phyloP scores from a whole-genome alignment of 2,329 filamentous ascomycete species.

The Fusarium brachygibbosum region DNA sequence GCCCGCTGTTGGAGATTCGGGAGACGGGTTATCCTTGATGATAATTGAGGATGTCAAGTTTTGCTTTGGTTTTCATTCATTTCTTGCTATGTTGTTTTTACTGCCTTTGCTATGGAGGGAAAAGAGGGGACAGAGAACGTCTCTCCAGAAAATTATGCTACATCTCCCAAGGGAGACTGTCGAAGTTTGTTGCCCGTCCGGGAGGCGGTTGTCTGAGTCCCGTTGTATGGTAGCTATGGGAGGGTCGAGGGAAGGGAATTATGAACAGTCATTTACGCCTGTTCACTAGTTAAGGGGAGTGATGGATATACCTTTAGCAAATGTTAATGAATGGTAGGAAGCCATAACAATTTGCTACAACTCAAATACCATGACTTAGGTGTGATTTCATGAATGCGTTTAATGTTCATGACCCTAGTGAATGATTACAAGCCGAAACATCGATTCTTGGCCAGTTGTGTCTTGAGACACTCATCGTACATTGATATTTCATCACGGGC shows the following conservation, averaged over 20 bases:
- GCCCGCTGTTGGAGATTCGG: slow-evolving; percentile 11
- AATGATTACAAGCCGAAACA: not conserved
- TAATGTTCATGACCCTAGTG: not conserved
- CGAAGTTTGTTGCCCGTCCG: not conserved
- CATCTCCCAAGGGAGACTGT: not conserved
- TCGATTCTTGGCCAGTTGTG: not conserved
- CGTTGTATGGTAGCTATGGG: slow-evolving; percentile 14
- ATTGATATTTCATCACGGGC: slow-evolving; percentile 13
- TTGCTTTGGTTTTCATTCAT: slow-evolving; percentile 18
- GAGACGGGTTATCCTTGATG: slow-evolving; percentile 4
- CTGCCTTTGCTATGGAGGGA: slow-evolving; percentile 4
- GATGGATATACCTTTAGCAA: slow-evolving; percentile 36
- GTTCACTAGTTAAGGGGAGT: not conserved
- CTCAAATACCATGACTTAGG: not conserved
- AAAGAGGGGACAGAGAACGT: not conserved
- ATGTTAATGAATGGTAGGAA: slow-evolving; percentile 18
- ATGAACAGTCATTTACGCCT: not conserved
- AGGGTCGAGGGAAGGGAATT: not conserved
- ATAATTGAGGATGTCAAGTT: slow-evolving; percentile 12
- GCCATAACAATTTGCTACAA: slow-evolving; percentile 4
- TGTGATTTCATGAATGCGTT: not conserved
- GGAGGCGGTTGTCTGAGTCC: slow-evolving; percentile 14
- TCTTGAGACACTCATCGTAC: slow-evolving; percentile 21
- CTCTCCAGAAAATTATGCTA: slow-evolving; percentile 11
- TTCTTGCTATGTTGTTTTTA: slow-evolving; percentile 24